Conservation (phyloP, 305 asterid species). For the Stenogyne calaminthoides region DNA sequence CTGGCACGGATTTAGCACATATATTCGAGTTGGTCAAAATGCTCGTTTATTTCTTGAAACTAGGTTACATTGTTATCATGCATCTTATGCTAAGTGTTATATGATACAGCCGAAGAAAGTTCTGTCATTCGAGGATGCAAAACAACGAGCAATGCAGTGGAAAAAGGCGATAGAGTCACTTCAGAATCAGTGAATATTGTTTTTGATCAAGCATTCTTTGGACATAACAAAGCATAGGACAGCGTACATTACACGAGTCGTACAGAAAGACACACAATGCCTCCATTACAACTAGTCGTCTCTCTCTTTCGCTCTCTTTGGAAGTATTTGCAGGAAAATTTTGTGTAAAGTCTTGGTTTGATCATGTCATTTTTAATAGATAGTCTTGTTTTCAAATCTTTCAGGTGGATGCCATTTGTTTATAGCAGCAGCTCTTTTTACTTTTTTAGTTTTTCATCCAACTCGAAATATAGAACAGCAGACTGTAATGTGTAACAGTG, state of each 20-base stretch:
- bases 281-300: background rate
- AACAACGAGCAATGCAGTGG: constrained; percentile 88
- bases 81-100: constrained; percentile 1
- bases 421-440: constrained; percentile 17
- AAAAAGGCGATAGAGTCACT: constrained; percentile 90
- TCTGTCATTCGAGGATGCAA: constrained; percentile 78
- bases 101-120: constrained; percentile 81
- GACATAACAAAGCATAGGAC: constrained; percentile 22
- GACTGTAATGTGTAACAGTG: constrained; percentile 18
- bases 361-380: constrained; percentile 3
- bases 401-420: constrained; percentile 25
- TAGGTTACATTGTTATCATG: background rate
- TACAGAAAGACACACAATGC: constrained; percentile 12
- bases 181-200: constrained; percentile 30
- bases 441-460: background rate
- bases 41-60: background rate
- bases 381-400: constrained; percentile 5
- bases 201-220: constrained; percentile 15
- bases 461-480: background rate
- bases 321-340: background rate
- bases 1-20: too few species aligned
- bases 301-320: background rate
- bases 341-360: constrained; percentile 10
- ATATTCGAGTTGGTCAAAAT: background rate
- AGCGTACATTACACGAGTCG: background rate